These are phyloP conservation scores for Lignosus rhinocerotis DNA, from an alignment of 1,284 basidiomycete genomes.

Conservation along the genomic window DNA sequence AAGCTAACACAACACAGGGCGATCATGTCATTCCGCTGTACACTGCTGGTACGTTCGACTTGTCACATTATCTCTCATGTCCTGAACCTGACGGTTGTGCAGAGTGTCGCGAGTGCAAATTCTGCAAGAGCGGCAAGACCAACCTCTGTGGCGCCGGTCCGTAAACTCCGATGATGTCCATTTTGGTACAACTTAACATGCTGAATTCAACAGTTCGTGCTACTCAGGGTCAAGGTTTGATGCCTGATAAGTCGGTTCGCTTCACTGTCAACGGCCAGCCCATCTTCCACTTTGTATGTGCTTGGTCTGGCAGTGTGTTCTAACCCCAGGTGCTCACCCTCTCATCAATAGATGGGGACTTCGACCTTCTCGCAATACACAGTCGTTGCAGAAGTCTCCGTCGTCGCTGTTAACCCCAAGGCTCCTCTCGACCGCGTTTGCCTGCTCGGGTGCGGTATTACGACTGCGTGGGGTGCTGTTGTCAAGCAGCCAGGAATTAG, in stretches of 20 bases:
- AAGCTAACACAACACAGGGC: conserved; percentile 44
- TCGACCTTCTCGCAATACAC: conserved; percentile 99
- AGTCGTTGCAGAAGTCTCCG: conserved; percentile 95
- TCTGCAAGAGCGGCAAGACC: conserved; percentile 99
- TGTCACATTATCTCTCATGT: conserved; percentile 3
- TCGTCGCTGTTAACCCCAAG: conserved; percentile 85
- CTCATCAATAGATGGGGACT: conserved; percentile 83
- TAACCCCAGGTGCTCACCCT: background rate
- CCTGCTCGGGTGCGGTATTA: conserved; percentile 94
- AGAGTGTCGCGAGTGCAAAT: conserved; percentile 97
- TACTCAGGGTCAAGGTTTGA: conserved; percentile 94
- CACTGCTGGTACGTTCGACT: conserved; percentile 68
- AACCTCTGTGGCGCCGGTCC: conserved; percentile 89
- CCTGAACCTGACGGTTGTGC: conserved; percentile 9
- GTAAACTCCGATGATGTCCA: background rate
- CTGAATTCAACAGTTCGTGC: conserved; percentile 63
- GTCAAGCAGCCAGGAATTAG: conserved; percentile 79
- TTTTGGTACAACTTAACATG: conserved; percentile 2
- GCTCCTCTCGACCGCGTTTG: conserved; percentile 95
- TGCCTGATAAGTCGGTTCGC: conserved; percentile 92
- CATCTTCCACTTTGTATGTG: conserved; percentile 87
- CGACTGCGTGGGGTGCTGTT: conserved; percentile 94
- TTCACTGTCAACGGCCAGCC: conserved; percentile 91
- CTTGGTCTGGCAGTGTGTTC: background rate
- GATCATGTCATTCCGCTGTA: conserved; percentile 96